Evolutionary conservation across 192 early-diverging fungal genomes (phyloP).

Genomic region (Phlyctochytrium arcticum): DNA sequence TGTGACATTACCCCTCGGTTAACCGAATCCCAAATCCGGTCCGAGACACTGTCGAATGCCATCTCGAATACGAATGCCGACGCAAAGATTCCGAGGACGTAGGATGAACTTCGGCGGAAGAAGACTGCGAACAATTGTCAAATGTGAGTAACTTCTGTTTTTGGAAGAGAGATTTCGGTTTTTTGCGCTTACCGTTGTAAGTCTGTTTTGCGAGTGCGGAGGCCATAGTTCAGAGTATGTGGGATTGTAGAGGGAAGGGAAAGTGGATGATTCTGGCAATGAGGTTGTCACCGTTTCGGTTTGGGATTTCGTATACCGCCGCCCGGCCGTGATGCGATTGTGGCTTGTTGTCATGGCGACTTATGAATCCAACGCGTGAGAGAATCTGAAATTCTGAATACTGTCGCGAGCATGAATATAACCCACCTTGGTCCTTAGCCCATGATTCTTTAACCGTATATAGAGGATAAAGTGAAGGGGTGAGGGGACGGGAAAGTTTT

Average conservation of each 20-base stretch:
- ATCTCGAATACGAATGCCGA: slow-evolving; percentile 71
- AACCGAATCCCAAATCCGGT: slow-evolving; percentile 62
- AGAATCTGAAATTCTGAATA: too few relatives aligned
- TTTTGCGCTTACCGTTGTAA: slow-evolving; percentile 10
- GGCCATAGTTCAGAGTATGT: slow-evolving; percentile 5
- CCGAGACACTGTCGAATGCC: slow-evolving; percentile 57
- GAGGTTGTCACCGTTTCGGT: too few relatives aligned
- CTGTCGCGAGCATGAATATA: too few relatives aligned
- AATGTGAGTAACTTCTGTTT: background rate
- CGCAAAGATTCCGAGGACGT: slow-evolving; percentile 62
- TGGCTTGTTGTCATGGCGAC: background rate
- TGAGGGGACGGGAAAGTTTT: too few relatives aligned
- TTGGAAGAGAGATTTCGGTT: background rate
- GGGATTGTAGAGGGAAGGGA: background rate
- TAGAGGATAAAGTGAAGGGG: too few relatives aligned
- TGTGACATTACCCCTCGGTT: slow-evolving; percentile 71
- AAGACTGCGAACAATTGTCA: slow-evolving; percentile 29
- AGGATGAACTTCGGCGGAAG: slow-evolving; percentile 70
- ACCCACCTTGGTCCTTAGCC: too few relatives aligned
- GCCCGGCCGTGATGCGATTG: background rate
- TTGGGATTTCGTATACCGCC: background rate
- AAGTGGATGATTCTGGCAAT: background rate
- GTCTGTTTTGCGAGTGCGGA: slow-evolving; percentile 9
- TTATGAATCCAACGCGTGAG: too few relatives aligned
- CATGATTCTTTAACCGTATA: too few relatives aligned